phyloP scores from a whole-genome alignment of 768 basidiomycete species.

The Macrolepiota albuminosa region DNA sequence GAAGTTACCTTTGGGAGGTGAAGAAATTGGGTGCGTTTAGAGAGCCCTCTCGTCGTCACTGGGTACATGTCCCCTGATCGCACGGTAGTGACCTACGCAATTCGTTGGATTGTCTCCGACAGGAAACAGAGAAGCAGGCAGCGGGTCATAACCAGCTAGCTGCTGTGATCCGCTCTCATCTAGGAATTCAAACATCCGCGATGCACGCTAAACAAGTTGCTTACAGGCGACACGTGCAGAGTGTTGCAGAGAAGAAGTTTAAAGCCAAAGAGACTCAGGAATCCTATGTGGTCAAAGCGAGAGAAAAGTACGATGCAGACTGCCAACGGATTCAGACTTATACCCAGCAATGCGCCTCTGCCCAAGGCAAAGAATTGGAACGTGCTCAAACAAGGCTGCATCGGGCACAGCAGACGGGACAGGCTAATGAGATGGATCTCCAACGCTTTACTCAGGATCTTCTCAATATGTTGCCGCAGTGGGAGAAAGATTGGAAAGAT shows the following conservation, averaged over 20 bases:
- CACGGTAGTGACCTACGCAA: slow-evolving; percentile 67
- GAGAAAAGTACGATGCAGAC: slow-evolving; percentile 87
- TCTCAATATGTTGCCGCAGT: slow-evolving; percentile 67
- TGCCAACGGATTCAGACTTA: slow-evolving; percentile 87
- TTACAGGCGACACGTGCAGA: slow-evolving; percentile 66
- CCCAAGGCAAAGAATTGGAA: slow-evolving; percentile 87
- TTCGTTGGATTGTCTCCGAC: slow-evolving; percentile 72
- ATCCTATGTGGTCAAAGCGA: slow-evolving; percentile 77
- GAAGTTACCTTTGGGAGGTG: slow-evolving; percentile 69
- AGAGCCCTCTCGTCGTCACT: background rate
- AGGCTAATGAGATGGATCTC: slow-evolving; percentile 89
- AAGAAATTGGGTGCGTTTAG: slow-evolving; percentile 83
- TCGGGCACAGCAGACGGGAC: slow-evolving; percentile 80
- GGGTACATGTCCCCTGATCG: slow-evolving; percentile 3
- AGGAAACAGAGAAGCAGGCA: slow-evolving; percentile 82
- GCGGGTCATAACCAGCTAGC: slow-evolving; percentile 68
- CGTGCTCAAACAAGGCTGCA: slow-evolving; percentile 81
- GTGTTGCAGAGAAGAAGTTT: slow-evolving; percentile 80
- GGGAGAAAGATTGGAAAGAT: slow-evolving; percentile 91
- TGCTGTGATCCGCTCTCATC: slow-evolving; percentile 60
- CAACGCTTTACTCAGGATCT: slow-evolving; percentile 73
- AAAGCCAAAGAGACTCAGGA: slow-evolving; percentile 85
- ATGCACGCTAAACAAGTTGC: slow-evolving; percentile 64
- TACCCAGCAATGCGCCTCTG: slow-evolving; percentile 77
- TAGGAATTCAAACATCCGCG: slow-evolving; percentile 59